Evolutionary conservation across 768 basidiomycete genomes (phyloP).

Genomic region (Rhizopogon vinicolor): DNA sequence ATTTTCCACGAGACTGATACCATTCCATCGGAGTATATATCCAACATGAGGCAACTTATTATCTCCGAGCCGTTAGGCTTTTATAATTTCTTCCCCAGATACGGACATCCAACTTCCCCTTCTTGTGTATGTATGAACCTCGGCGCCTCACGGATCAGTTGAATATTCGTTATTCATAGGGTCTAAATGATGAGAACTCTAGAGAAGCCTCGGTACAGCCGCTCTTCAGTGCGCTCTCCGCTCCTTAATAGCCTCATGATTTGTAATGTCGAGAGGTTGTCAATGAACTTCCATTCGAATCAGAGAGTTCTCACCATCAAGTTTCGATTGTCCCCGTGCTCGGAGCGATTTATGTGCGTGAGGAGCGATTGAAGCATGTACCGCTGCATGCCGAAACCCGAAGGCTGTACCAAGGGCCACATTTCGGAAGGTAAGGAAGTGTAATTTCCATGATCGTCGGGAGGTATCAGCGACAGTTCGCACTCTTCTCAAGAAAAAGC

Average conservation of each 20-base stretch:
- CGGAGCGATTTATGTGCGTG: background rate
- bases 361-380: background rate
- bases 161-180: background rate
- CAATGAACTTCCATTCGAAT: background rate
- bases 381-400: background rate
- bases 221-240: background rate
- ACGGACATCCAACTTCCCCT: constrained; percentile 10
- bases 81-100: constrained; percentile 15
- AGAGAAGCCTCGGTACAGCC: background rate
- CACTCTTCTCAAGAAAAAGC: background rate
- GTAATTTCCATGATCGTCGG: background rate
- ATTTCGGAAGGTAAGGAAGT: background rate
- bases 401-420: background rate
- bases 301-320: background rate
- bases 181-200: background rate
- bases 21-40: background rate
- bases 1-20: background rate
- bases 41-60: background rate
- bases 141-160: background rate
- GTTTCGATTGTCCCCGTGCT: background rate
- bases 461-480: background rate
- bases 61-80: constrained; percentile 17
- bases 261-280: background rate
- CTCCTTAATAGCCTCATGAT: background rate
- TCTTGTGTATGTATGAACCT: background rate